Conservation (phyloP, 1,139 yeast species). For the Lodderomyces beijingensis region DNA sequence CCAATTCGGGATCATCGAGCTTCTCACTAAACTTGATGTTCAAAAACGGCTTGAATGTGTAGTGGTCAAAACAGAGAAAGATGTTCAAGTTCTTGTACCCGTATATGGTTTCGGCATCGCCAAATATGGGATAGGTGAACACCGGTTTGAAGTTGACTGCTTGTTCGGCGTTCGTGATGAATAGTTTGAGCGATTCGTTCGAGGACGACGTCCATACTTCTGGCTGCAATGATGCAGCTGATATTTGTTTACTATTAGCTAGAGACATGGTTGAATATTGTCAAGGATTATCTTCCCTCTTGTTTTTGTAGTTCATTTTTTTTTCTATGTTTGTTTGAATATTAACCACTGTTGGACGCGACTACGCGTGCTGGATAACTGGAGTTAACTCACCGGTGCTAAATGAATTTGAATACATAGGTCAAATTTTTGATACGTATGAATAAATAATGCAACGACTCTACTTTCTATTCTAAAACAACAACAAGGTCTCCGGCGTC, state of each 20-base stretch:
- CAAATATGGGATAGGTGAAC: constrained; percentile 90
- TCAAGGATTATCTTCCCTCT: too few relatives aligned
- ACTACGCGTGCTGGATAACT: too few relatives aligned
- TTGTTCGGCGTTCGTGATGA: constrained; percentile 49
- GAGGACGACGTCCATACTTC: constrained; percentile 69
- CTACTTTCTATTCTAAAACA: constrained; percentile 56
- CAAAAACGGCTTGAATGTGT: constrained; percentile 43
- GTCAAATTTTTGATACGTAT: too few relatives aligned
- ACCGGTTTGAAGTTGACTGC: constrained; percentile 60
- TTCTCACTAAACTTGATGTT: constrained; percentile 54
- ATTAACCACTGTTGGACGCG: too few relatives aligned
- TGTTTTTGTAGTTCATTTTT: too few relatives aligned
- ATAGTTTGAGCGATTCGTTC: constrained; percentile 57
- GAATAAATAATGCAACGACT: too few relatives aligned
- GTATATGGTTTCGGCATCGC: constrained; percentile 83
- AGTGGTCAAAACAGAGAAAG: constrained; percentile 44
- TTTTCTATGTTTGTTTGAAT: too few relatives aligned
- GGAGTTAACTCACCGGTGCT: too few relatives aligned
- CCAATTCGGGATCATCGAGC: constrained; percentile 46
- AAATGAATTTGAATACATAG: too few relatives aligned
- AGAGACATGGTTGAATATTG: too few relatives aligned
- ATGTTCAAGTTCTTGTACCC: constrained; percentile 72
- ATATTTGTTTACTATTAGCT: constrained; percentile 3
- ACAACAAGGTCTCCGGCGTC: constrained; percentile 95
- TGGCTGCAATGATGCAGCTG: constrained; percentile 29